These are phyloP conservation scores for Penicillium sp. DNA, from an alignment of 2,329 filamentous ascomycete species.

Conservation along the genomic window DNA sequence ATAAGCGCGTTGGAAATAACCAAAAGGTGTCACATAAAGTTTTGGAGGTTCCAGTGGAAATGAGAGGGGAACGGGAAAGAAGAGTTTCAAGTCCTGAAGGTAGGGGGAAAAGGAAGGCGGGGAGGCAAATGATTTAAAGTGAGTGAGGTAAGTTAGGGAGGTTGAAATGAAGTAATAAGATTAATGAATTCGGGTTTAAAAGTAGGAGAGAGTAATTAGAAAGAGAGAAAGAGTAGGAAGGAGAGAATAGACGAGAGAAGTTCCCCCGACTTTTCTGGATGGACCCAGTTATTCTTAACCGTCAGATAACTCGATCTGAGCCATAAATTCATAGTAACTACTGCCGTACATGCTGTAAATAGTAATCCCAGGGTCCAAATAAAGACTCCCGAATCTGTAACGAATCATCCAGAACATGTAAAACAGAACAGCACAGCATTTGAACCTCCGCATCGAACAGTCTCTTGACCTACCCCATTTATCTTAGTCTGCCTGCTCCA, in stretches of 20 bases:
- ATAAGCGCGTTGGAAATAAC: conserved; percentile 7
- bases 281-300: conserved; percentile 4
- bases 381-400: not conserved
- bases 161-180: not conserved
- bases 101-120: not conserved
- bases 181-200: not conserved
- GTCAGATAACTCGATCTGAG: not conserved
- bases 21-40: conserved; percentile 14
- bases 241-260: too few species aligned
- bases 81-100: conserved; percentile 14
- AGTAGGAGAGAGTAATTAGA: not conserved
- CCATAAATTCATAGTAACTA: too few species aligned
- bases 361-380: too few species aligned
- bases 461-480: conserved; percentile 7
- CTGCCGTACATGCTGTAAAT: too few species aligned
- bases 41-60: conserved; percentile 13
- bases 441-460: not conserved
- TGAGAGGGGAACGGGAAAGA: conserved; percentile 18
- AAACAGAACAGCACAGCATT: not conserved
- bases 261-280: not conserved
- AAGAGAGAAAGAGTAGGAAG: conserved; percentile 12
- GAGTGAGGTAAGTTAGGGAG: not conserved
- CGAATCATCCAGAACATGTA: conserved; percentile 15
- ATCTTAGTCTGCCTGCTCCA: conserved; percentile 17
- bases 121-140: not conserved